Evolutionary conservation across 2,329 filamentous ascomycete genomes (phyloP).

Genomic region (Thelonectria rubi): DNA sequence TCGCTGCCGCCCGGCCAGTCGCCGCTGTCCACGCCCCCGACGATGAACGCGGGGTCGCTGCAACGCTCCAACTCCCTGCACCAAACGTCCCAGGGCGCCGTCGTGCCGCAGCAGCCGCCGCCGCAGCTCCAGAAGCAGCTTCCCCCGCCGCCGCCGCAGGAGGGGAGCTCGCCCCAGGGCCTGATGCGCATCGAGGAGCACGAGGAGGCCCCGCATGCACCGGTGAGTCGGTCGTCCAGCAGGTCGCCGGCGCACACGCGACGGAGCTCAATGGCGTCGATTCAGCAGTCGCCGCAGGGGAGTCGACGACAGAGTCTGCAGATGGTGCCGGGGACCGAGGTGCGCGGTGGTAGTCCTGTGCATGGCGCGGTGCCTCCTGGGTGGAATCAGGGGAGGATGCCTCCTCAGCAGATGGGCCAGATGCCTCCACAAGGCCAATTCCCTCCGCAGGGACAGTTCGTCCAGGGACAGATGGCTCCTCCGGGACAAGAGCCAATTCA

Average conservation of each 20-base stretch:
- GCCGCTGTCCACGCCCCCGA: conserved; percentile 21
- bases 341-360: conserved; percentile 19
- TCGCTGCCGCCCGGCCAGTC: conserved; percentile 36
- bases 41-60: conserved; percentile 5
- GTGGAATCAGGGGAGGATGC: conserved; percentile 1
- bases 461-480: conserved; percentile 8
- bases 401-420: conserved; percentile 1
- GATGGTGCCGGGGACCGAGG: conserved; percentile 2
- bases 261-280: conserved; percentile 29
- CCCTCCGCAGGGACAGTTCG: conserved; percentile 22
- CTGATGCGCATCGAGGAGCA: conserved; percentile 41
- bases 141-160: neutral
- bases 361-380: conserved; percentile 3
- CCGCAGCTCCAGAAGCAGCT: neutral
- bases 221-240: conserved; percentile 34
- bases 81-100: conserved; percentile 28
- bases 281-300: conserved; percentile 31
- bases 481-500: conserved; percentile 21
- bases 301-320: conserved; percentile 39
- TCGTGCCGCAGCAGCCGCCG: conserved; percentile 5
- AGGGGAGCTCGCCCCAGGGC: conserved; percentile 16
- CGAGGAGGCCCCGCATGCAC: conserved; percentile 30
- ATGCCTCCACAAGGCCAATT: conserved; percentile 23
- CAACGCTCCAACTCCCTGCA: conserved; percentile 27
- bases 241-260: conserved; percentile 24